Evolutionary conservation across 108 stramenopile species (phyloP), one percentile per base, ranked within the genome.

Genomic region (Mayamaea pseudoterrestris): DNA sequence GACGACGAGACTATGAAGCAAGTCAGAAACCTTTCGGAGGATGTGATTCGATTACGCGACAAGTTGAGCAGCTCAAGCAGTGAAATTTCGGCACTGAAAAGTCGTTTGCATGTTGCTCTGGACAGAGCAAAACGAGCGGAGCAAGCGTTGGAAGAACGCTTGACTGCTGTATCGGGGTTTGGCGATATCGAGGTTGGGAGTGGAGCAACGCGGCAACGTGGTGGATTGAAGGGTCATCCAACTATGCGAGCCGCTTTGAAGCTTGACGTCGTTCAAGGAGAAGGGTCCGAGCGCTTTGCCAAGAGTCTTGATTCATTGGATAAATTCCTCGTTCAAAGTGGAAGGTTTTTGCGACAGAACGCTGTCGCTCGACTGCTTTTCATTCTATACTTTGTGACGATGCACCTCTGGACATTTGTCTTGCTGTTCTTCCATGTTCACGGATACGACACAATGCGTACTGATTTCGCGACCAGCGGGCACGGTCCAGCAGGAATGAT

Each of bases 401-500:
- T 90, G 18, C 87, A 90, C 47, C 18, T 69, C 17, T 90, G 87
- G 87, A 78, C 87, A 24, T 84, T 90, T 57, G 67, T 74, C 30
- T 37, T 90, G 32, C 44, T 90, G 20, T 73, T 90, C 28, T 80
- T 84, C 40, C 87, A 90, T 57, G 80, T 83, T 17, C 87, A 90
- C 55, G 60, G 65, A 20, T 82, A 74, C 57, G 81, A 82, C n/a
- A 55, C 61, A 5, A 45, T 42, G 5, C 60, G 62, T 26, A 43
- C 44, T 6, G 65, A 64, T 21, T 61, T 46, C 44, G 56, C 47
- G 5, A 35, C 55, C 24, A 47, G 44, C 13, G 21, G 42, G 34
- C 64, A 71, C 39, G 65, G 68, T n/a, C 70, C 70, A 7, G 60
- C 69, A 17, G 70, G 68, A 35, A 23, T 72, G 16, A 43, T 77